Percentiles rank a stretch among this genome's conserved stretches.
These are phyloP conservation scores for Citrus trifoliata DNA, from an alignment of 345 rosid genomes.

Conservation along the genomic window DNA sequence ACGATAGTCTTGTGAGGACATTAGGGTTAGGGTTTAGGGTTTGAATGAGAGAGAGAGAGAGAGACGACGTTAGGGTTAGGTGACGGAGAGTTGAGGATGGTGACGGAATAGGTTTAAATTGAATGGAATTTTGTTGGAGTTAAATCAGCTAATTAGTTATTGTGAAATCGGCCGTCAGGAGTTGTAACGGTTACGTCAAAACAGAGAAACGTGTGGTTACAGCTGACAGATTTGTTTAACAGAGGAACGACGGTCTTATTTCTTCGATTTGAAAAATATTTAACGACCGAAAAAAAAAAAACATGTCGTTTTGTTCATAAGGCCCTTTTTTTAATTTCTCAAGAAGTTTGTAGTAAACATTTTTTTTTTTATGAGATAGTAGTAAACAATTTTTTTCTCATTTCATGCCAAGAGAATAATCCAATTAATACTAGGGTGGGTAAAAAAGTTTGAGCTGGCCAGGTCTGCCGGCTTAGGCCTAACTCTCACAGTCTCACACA, in stretches of 20 bases:
- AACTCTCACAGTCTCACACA: too few species aligned
- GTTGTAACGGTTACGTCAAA: constrained; percentile 23
- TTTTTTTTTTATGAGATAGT: too few species aligned
- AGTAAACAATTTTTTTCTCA: too few species aligned
- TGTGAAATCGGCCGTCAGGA: constrained; percentile 10
- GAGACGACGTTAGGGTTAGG: constrained; percentile 23
- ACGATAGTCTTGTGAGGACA: constrained; percentile 21
- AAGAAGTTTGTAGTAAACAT: too few species aligned
- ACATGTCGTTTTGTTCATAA: background rate
- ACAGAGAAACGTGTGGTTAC: constrained; percentile 6
- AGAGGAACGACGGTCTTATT: background rate
- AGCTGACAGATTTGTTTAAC: background rate
- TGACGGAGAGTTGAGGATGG: constrained; percentile 20
- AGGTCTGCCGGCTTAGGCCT: fast-evolving
- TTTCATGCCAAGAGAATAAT: too few species aligned
- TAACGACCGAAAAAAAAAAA: background rate
- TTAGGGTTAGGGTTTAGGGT: background rate
- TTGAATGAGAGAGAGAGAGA: background rate
- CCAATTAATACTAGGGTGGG: too few species aligned
- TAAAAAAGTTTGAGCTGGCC: too few species aligned
- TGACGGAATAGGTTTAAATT: constrained; percentile 17
- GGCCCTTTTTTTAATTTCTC: too few species aligned
- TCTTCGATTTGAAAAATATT: background rate
- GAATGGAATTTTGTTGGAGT: background rate
- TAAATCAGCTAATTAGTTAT: background rate